Base-by-base conservation (phyloP, 2,329 filamentous ascomycete genomes). In the Plectosphaerella plurivora region DNA sequence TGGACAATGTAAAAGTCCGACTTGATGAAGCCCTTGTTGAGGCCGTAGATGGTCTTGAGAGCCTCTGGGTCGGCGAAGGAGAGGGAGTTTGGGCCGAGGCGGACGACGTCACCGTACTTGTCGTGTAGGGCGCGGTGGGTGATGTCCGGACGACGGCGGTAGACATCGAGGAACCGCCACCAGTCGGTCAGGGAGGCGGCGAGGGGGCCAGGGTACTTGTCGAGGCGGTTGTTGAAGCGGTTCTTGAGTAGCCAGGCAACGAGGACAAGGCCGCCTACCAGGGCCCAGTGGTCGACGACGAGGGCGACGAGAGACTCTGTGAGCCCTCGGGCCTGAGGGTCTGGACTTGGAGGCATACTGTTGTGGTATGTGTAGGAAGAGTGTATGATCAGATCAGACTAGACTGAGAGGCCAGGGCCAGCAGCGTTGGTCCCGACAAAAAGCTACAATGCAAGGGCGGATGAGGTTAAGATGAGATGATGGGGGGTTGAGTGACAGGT, bases 1-100 rank as follows among this genome's bases (percentile, higher is more conserved):
- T 92, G 89, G 3, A 92, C 87, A 0, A 87, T 81, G 63, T 93
- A 93, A 65, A 93, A 93, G 57, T 89, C 84, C 28, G 87, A 91
- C 84, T 94, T 94, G 47, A 81, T 72, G 59, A 91, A 88, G 0
- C 88, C 88, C 68, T 92, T 92, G 65, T 92, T 93, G 44, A 93
- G 69, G 0, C 89, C 89, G 65, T 94, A 95, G 45, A 94, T 92
- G 11, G 75, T 73, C 68, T 88, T 89, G 59, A 93, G 74, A 0
- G 88, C 87, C 53, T 80, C 81, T 0, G 89, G 88, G 58, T 90
- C 81, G 3, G 86, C 80, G 61, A 94, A 91, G 0, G 87, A 90
- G 1, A 94, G 68, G 0, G 74, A 73, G 57, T 91, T 91, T 1
- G 89, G 89, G 0, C 88, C 89, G 4, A 91, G 69, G 2, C 89